Base-by-base conservation (phyloP, 352 stramenopile species). In the Globisporangium apiculatum region DNA sequence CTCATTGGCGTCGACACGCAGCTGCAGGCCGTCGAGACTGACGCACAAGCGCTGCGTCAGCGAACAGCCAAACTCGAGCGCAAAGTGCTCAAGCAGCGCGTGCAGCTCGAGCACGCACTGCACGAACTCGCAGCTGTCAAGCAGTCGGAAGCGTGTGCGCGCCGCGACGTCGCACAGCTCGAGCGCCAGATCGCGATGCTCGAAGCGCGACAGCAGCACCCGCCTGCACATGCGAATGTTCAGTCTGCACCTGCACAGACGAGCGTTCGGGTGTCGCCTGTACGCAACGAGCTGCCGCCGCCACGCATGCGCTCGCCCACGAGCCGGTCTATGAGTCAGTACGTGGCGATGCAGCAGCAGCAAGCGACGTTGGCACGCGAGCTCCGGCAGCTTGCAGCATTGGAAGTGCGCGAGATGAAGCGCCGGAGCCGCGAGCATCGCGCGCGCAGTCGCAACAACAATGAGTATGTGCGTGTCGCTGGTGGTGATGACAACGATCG, bases 331-430 rank as follows among this genome's bases (percentile, higher is more conserved):
- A 36, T 69, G 1, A 58, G 53, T 8, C 65, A 71, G 10, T 10
- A 45, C 41, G 42, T 71, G 35, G 56, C 71, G 11, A 6, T 53
- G 10, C 70, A 73, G 35, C 66, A 65, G n/a, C 73, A 78, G 51
- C 70, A 78, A 24, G 51, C 66, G 7, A 62, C 67, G 24, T 52
- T 78, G 48, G 70, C 68, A 0, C 58, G 72, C 12, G 70, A 78
- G 31, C 57, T 78, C 6, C 66, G 61, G 1, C 70, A 78, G 47
- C 37, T 78, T 12, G 58, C 70, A 5, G 59, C 65, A 24, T 53
- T 78, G 61, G 70, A 78, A 38, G 66, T 71, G 14, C 64, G 64
- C 4, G 70, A 78, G 49, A 71, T 78, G 60, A 57, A 63, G 17
- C n/a, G 15, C 1, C 65, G 60, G 7, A 65, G 53, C n/a, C 58